Conservation (phyloP, 148 eudicot species). For the Salicornia ramosissima region DNA sequence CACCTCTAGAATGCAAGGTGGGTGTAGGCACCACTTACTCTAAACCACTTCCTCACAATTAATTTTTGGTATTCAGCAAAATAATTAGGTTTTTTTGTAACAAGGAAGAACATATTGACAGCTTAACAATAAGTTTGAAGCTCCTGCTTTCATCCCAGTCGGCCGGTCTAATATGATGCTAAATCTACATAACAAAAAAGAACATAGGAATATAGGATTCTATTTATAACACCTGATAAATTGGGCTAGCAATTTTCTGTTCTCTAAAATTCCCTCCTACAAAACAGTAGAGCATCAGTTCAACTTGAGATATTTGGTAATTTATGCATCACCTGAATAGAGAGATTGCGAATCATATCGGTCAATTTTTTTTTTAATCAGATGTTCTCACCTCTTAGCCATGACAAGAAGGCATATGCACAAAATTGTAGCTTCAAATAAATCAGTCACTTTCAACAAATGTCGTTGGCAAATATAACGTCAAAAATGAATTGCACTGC, state of each 20-base stretch:
- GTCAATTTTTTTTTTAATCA: neutral
- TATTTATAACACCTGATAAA: too few relatives aligned
- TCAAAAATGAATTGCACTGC: conserved; percentile 65
- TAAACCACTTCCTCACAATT: too few relatives aligned
- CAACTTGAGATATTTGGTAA: neutral
- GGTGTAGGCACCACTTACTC: too few relatives aligned
- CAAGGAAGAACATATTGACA: neutral
- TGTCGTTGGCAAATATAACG: conserved; percentile 61
- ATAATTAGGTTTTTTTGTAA: too few relatives aligned
- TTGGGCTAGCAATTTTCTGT: neutral
- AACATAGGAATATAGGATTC: neutral
- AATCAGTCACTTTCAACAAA: conserved; percentile 31
- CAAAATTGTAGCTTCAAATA: neutral
- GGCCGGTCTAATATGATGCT: neutral
- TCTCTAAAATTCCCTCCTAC: neutral
- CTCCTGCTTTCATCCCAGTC: neutral
- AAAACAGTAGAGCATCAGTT: neutral
- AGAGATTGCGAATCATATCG: neutral
- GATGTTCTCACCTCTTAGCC: neutral
- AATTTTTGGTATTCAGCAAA: too few relatives aligned
- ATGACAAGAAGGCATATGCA: neutral
- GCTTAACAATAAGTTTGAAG: neutral
- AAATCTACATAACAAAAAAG: neutral
- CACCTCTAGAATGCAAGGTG: too few relatives aligned
- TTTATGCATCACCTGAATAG: neutral